Percentiles rank a stretch among this genome's conserved stretches.
Evolutionary conservation across 75 land plant species (phyloP).

Genomic region (Azolla pinnata): DNA sequence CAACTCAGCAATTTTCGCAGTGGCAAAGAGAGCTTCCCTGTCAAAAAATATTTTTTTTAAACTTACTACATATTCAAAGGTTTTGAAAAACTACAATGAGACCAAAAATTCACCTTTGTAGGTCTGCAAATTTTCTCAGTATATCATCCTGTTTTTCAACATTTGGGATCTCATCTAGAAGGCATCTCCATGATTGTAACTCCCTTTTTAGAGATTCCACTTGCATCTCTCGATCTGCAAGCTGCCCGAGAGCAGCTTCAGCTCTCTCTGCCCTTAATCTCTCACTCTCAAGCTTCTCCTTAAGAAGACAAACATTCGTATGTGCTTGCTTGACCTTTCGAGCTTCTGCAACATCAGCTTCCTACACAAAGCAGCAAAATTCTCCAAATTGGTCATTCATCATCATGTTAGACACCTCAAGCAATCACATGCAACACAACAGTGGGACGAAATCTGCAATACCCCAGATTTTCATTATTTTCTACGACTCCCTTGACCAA

Average conservation of each 20-base stretch:
- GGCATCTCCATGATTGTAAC: conserved; percentile 44
- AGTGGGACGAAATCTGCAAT: too few relatives aligned
- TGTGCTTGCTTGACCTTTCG: conserved; percentile 60
- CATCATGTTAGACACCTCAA: background rate
- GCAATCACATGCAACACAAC: too few relatives aligned
- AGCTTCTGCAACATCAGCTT: conserved; percentile 77
- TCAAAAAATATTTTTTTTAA: background rate
- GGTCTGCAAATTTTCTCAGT: conserved; percentile 43
- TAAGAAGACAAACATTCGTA: conserved; percentile 53
- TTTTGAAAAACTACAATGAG: background rate
- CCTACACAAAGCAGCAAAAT: conserved; percentile 26
- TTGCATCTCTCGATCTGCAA: conserved; percentile 41
- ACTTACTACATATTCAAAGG: background rate
- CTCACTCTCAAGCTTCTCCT: conserved; percentile 76
- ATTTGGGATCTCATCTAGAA: conserved; percentile 60
- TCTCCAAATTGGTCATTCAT: background rate
- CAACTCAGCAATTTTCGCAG: background rate
- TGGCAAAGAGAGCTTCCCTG: background rate
- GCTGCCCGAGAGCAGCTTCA: conserved; percentile 45
- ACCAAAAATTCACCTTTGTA: conserved; percentile 49
- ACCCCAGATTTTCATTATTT: too few relatives aligned
- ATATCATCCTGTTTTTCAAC: conserved; percentile 56
- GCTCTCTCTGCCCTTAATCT: conserved; percentile 64
- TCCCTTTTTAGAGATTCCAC: conserved; percentile 49
- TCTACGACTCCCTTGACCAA: too few relatives aligned